Base-by-base conservation (phyloP, 345 rosid genomes). In the Melaleuca alternifolia region DNA sequence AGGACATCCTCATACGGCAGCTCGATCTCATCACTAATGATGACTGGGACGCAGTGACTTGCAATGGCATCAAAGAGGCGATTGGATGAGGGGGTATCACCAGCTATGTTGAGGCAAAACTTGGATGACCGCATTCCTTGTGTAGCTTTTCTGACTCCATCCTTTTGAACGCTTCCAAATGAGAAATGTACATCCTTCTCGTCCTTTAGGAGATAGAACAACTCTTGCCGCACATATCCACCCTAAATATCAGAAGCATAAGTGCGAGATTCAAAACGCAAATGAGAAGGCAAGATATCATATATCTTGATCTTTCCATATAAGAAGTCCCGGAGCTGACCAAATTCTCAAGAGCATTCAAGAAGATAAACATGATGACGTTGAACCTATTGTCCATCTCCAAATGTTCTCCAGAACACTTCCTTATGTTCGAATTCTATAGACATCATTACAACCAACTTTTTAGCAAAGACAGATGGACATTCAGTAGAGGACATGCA, bases 11-110 rank as follows among this genome's bases (percentile, higher is more conserved):
- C 99, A 30, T 91, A 97, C 2, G 99, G 99, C 48, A 97, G 95
- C 93, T 97, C 99, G 8, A 97, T 97, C 8, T 95, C 94, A 24
- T 97, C 99, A 20, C 99, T 97, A 86, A 96, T 95, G 41, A 97
- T 94, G 88, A 97, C 97, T 0, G 98, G 99, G 57, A 97, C 92
- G 83, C 99, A 97, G 84, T 96, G 99, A 90, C 99, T 97, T 44
- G 94, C 99, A 84, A 96, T 95, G 85, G 99, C 96, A 56, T 97
- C 99, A 13, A 97, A 97, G 83, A 97, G 96, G n/a, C 99, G 98
- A 88, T 96, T 97, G 7, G 99, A 95, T 4, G 98, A 97, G 9
- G 99, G 99, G 11, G 99, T 97, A 86, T 97, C 99, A 0, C 99
- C 99, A 11, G 99, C 99, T 30, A 97, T 94, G 91, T 95, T 96